Conservation (phyloP, 1,284 basidiomycete species). For the Heterobasidion occidentale region DNA sequence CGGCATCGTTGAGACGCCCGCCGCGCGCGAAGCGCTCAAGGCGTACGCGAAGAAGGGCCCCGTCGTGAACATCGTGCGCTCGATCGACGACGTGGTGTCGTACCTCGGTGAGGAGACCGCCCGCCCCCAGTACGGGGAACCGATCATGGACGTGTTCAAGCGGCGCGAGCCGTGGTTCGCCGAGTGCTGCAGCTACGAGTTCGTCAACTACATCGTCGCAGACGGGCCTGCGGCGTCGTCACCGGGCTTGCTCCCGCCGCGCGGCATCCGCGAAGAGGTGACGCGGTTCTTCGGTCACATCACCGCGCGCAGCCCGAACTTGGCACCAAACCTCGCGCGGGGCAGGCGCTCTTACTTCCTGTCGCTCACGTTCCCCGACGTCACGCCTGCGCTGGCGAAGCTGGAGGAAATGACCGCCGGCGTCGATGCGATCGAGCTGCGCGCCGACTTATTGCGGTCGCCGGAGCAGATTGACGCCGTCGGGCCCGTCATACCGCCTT, state of each 20-base stretch:
- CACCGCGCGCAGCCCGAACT: conserved; percentile 67
- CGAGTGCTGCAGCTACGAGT: conserved; percentile 82
- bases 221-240: background rate
- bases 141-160: conserved; percentile 75
- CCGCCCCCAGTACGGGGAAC: conserved; percentile 84
- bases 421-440: conserved; percentile 88
- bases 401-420: conserved; percentile 77
- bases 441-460: conserved; percentile 83
- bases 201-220: conserved; percentile 64
- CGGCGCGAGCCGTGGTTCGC: conserved; percentile 85
- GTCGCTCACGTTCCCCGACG: conserved; percentile 86
- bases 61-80: conserved; percentile 68
- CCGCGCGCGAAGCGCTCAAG: conserved; percentile 65
- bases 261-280: conserved; percentile 38
- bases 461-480: conserved; percentile 34
- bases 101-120: conserved; percentile 76
- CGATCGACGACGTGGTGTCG: conserved; percentile 62
- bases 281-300: conserved; percentile 85
- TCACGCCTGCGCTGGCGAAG: conserved; percentile 62
- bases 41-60: conserved; percentile 58
- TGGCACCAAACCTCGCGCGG: conserved; percentile 48
- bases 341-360: conserved; percentile 83
- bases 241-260: conserved; percentile 2
- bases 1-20: conserved; percentile 85
- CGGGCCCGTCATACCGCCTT: conserved; percentile 57